phyloP scores from a whole-genome alignment of 2,329 filamentous ascomycete genomes.

The Neopestalotiopsis clavispora region DNA sequence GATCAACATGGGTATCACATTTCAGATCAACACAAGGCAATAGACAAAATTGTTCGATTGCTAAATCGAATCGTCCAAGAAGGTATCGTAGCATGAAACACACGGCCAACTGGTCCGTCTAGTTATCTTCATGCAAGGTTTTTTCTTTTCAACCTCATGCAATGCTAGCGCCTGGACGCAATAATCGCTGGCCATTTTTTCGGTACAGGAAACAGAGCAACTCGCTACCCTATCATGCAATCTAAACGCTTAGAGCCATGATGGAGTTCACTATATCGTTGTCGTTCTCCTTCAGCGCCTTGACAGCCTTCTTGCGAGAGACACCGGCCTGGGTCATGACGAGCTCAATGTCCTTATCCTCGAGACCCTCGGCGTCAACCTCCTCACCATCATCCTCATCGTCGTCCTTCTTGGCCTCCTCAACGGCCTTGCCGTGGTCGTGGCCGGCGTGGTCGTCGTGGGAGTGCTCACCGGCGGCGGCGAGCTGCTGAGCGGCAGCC shows the following conservation, averaged over 20 bases:
- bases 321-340: slow-evolving; percentile 98
- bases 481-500: slow-evolving; percentile 93
- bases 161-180: slow-evolving; percentile 23
- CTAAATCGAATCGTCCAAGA: slow-evolving; percentile 27
- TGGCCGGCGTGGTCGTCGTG: slow-evolving; percentile 73
- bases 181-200: slow-evolving; percentile 8
- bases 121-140: slow-evolving; percentile 25
- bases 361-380: slow-evolving; percentile 90
- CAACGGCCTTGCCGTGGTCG: slow-evolving; percentile 66
- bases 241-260: slow-evolving; percentile 90
- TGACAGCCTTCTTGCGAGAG: slow-evolving; percentile 97
- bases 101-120: slow-evolving; percentile 29
- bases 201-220: background rate
- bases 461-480: slow-evolving; percentile 68
- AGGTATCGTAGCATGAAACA: slow-evolving; percentile 32
- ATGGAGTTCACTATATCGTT: slow-evolving; percentile 99
- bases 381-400: slow-evolving; percentile 95
- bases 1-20: background rate
- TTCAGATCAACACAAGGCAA: background rate
- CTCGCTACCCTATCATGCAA: background rate
- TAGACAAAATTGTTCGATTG: background rate
- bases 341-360: slow-evolving; percentile 99
- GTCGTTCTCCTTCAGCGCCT: slow-evolving; percentile 98
- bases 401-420: slow-evolving; percentile 77
- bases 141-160: slow-evolving; percentile 22